Base-by-base conservation (phyloP, 495 filamentous ascomycete species). In the Annulohypoxylon bovei region DNA sequence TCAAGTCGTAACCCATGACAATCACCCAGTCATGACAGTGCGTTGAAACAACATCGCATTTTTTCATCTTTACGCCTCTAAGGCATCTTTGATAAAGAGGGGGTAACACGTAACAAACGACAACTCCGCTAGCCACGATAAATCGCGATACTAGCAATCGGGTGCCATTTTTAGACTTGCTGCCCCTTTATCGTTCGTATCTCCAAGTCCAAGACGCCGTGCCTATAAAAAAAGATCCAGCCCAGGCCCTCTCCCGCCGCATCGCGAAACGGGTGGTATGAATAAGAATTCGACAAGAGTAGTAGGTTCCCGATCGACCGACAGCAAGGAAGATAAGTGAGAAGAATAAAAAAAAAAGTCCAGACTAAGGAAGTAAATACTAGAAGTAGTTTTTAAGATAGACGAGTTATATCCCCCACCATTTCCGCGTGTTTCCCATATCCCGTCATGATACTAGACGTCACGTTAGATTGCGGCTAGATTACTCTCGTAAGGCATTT, bases 401-500 rank as follows among this genome's bases (percentile, higher is more conserved):
- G 50, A 64, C 59, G 54, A 71, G 9, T 14, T 62, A 63, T 52
- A 65, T 59, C 49, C 56, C 56, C 69, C 52, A 52, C 63, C 58
- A 67, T 59, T 55, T 62, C 28, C 46, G 39, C 57, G 56, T 69
- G 33, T 76, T 59, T 71, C 75, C 75, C 75, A 68, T 71, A 68
- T 70, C 68, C 68, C 66, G 44, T 76, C 53, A 76, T 68, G 70
- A 74, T 72, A 70, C 62, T 64, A 65, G 39, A 64, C 60, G 50
- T 66, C 49, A 57, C 60, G 53, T 53, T 63, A 57, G 49, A 63
- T 60, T 16, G 46, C 50, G 49, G 60, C 18, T 30, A 53, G 55
- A 61, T 76, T 70, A 81, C 53, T 83, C 80, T 50, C 80, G 72
- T 35, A 83, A 76, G 49, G 84, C 86, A 57, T 88, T 78, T 73